Conservation (phyloP, 441 rosid species). For the Daphne laureola region DNA sequence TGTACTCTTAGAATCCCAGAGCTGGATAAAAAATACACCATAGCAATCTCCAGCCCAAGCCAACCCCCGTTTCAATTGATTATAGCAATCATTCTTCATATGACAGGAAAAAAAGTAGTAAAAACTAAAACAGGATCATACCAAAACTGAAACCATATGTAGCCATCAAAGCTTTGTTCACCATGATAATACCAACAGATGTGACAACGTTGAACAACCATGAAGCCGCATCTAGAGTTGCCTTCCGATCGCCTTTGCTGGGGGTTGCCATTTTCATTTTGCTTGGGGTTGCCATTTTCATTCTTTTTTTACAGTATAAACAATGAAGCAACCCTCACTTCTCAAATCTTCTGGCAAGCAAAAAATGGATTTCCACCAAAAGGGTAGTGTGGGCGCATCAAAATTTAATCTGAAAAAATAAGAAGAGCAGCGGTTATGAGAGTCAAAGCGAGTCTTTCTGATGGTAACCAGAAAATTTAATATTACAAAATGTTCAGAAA, state of each 20-base stretch:
- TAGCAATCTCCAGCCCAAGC: background rate
- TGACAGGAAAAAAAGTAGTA: background rate
- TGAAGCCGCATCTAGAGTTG: constrained; percentile 73
- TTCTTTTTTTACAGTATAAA: no score
- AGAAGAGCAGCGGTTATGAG: no score
- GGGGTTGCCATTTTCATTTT: constrained; percentile 53
- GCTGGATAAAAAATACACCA: background rate
- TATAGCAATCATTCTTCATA: background rate
- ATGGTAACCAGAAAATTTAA: no score
- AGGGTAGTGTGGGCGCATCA: no score
- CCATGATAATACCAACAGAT: constrained; percentile 91
- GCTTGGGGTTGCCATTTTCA: constrained; percentile 30
- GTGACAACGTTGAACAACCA: constrained; percentile 97
- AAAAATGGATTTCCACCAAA: no score
- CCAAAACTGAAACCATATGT: constrained; percentile 88
- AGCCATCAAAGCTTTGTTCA: constrained; percentile 93
- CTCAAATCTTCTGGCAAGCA: no score
- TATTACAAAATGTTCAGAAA: no score
- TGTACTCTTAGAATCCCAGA: no score
- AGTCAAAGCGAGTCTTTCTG: no score
- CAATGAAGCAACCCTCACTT: no score
- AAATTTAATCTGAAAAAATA: no score
- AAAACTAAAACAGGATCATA: constrained; percentile 19
- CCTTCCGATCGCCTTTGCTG: constrained; percentile 68
- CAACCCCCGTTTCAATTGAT: no score